A percentile compares a stretch with the other conserved stretches of the same genome.
These are phyloP conservation scores for Helianthus tuberosus DNA, from an alignment of 129 eudicot genomes.

Conservation along the genomic window DNA sequence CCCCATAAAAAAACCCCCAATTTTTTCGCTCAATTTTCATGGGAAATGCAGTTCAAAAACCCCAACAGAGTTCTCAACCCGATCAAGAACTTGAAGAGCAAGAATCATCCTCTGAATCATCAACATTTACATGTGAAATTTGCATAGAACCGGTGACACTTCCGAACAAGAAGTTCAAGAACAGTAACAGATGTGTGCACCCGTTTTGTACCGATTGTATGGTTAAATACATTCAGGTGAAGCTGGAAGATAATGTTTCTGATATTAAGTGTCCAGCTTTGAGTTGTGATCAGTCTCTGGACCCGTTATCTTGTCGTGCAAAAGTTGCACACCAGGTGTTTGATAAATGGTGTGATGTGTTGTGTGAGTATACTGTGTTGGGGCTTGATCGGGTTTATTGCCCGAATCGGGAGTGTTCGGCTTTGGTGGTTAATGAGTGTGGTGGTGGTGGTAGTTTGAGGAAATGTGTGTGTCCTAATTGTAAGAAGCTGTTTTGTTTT, in stretches of 20 bases:
- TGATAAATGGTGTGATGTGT: slow-evolving; percentile 69
- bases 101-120: slow-evolving; percentile 21
- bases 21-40: slow-evolving; percentile 2
- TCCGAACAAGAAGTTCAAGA: slow-evolving; percentile 35
- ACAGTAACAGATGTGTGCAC: slow-evolving; percentile 42
- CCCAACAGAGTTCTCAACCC: slow-evolving; percentile 21
- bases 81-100: slow-evolving; percentile 23
- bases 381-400: slow-evolving; percentile 60
- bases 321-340: slow-evolving; percentile 44
- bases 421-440: slow-evolving; percentile 68
- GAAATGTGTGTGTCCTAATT: slow-evolving; percentile 51
- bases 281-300: slow-evolving; percentile 41
- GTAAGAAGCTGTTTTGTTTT: slow-evolving; percentile 60
- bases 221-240: slow-evolving; percentile 57
- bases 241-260: slow-evolving; percentile 50
- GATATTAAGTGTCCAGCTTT: slow-evolving; percentile 53
- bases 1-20: neutral
- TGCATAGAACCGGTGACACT: slow-evolving; percentile 59
- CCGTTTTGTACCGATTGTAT: slow-evolving; percentile 69
- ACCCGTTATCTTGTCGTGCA: slow-evolving; percentile 41
- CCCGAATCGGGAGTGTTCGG: slow-evolving; percentile 62
- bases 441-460: slow-evolving; percentile 47
- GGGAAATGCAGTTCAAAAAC: slow-evolving; percentile 49
- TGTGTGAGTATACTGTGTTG: slow-evolving; percentile 46
- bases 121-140: slow-evolving; percentile 64